Evolutionary conservation across 148 eudicot genomes (phyloP).

Genomic region (Simmondsia chinensis): DNA sequence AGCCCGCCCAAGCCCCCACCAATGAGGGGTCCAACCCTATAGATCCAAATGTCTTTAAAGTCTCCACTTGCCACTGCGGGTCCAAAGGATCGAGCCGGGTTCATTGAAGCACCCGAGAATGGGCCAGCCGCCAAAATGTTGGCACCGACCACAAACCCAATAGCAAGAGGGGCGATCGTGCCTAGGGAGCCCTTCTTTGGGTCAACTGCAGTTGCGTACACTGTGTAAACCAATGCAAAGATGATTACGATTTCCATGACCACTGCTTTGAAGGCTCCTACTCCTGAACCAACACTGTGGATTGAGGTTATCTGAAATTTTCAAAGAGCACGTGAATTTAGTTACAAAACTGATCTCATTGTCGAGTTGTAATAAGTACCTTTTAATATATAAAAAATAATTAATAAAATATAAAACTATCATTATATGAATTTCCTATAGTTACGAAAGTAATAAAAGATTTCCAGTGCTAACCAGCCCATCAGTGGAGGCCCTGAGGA

Average conservation of each 20-base stretch:
- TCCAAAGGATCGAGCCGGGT: slow-evolving; percentile 83
- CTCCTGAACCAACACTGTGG: slow-evolving; percentile 43
- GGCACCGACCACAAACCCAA: slow-evolving; percentile 84
- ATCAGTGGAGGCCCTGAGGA: neutral
- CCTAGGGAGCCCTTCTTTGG: slow-evolving; percentile 81
- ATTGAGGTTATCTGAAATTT: slow-evolving; percentile 49
- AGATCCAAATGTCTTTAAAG: slow-evolving; percentile 64
- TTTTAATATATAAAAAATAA: too few relatives aligned
- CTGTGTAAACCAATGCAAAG: slow-evolving; percentile 78
- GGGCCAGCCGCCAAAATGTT: slow-evolving; percentile 84
- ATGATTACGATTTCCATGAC: slow-evolving; percentile 72
- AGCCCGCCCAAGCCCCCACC: slow-evolving; percentile 81
- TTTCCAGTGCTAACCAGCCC: too few relatives aligned
- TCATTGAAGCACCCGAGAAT: slow-evolving; percentile 89
- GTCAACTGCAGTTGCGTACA: slow-evolving; percentile 82
- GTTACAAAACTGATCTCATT: too few relatives aligned
- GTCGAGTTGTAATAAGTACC: too few relatives aligned
- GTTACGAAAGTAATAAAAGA: neutral
- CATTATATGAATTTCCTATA: neutral
- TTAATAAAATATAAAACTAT: too few relatives aligned
- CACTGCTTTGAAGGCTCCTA: slow-evolving; percentile 54
- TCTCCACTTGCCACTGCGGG: slow-evolving; percentile 72
- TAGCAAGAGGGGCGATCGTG: slow-evolving; percentile 73
- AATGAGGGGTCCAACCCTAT: slow-evolving; percentile 86
- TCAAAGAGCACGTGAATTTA: too few relatives aligned